phyloP scores from a whole-genome alignment of 208 protist species.

The Leishmania aethiopica region DNA sequence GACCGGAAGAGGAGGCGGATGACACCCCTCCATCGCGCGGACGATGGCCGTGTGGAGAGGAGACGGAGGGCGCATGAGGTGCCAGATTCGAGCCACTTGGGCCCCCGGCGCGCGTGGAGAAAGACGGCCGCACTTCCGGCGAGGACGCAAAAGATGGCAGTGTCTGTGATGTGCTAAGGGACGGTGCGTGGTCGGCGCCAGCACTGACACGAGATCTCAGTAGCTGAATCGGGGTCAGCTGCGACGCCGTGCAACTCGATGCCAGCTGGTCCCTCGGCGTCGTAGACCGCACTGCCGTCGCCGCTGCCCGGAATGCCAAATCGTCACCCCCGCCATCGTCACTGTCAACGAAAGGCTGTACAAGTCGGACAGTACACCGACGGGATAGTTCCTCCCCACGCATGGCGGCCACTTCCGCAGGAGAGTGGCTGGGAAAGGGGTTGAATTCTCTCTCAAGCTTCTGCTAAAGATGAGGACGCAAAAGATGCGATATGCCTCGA shows the following conservation, averaged over 20 bases:
- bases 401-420: not conserved
- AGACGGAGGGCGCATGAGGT: not conserved
- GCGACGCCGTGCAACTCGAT: not conserved
- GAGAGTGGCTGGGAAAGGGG: not conserved
- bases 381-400: not conserved
- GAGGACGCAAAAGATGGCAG: not conserved
- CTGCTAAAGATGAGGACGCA: not conserved
- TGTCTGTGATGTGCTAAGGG: not conserved
- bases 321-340: not conserved
- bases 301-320: not conserved
- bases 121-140: not conserved
- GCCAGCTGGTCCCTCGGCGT: not conserved
- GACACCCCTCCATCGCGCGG: not conserved
- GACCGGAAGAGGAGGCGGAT: not conserved
- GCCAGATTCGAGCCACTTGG: not conserved
- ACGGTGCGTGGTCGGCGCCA: not conserved
- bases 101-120: not conserved
- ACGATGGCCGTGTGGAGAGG: not conserved
- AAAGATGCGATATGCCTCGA: not conserved
- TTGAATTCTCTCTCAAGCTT: not conserved
- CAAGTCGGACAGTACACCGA: constrained; percentile 5
- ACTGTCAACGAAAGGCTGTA: constrained; percentile 16
- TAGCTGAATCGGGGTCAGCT: not conserved
- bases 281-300: not conserved
- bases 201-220: not conserved